These are phyloP conservation scores for Saccharomyces paradoxus DNA, from an alignment of 805 yeast species.

Conservation along the genomic window DNA sequence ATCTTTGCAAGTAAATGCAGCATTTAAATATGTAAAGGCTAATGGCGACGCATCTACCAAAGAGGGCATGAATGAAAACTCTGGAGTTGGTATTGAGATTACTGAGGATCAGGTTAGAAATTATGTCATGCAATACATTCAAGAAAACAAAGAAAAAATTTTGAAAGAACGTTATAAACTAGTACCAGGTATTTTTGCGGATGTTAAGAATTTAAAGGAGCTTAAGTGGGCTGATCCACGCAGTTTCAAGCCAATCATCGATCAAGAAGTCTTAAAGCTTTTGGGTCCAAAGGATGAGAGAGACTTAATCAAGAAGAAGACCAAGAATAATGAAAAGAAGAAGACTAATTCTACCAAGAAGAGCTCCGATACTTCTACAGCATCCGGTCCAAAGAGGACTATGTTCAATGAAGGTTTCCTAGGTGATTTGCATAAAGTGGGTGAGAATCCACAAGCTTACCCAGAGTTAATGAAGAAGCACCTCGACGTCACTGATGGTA, in stretches of 20 bases:
- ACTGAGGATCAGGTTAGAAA: slow-evolving; percentile 55
- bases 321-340: slow-evolving; percentile 40
- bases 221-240: slow-evolving; percentile 91
- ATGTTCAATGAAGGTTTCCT: slow-evolving; percentile 95
- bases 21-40: slow-evolving; percentile 60
- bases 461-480: slow-evolving; percentile 82
- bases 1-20: slow-evolving; percentile 71
- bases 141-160: slow-evolving; percentile 50
- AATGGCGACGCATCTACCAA: slow-evolving; percentile 37
- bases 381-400: slow-evolving; percentile 38
- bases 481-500: slow-evolving; percentile 66
- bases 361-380: slow-evolving; percentile 14
- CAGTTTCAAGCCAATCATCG: slow-evolving; percentile 79
- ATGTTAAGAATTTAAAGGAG: slow-evolving; percentile 60
- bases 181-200: slow-evolving; percentile 71
- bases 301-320: slow-evolving; percentile 72
- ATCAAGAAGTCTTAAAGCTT: slow-evolving; percentile 57
- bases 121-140: slow-evolving; percentile 53
- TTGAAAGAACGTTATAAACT: slow-evolving; percentile 66
- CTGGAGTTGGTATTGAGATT: slow-evolving; percentile 78
- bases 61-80: slow-evolving; percentile 48
- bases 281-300: slow-evolving; percentile 96
- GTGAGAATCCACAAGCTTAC: slow-evolving; percentile 85
- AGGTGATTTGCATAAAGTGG: slow-evolving; percentile 91
- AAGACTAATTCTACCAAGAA: slow-evolving; percentile 23